phyloP scores from a whole-genome alignment of 1,284 basidiomycete species.

The Microstroma glucosiphilum region DNA sequence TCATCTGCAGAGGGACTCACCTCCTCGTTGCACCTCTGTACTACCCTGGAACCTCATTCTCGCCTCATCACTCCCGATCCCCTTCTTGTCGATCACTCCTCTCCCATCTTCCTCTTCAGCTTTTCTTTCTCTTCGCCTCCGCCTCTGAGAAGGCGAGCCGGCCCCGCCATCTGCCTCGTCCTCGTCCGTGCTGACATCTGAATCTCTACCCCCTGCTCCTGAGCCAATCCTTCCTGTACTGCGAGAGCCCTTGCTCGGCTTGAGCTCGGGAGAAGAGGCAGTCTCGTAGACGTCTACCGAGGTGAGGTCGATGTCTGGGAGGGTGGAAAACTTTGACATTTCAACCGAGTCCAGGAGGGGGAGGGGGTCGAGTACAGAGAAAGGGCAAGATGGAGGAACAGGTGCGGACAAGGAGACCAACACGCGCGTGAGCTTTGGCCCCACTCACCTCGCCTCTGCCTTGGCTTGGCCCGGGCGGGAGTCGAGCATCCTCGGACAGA shows the following conservation, averaged over 20 bases:
- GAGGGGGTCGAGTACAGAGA: too few species aligned
- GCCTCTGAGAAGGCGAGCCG: background rate
- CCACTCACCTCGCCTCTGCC: too few species aligned
- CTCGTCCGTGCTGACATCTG: conserved; percentile 4
- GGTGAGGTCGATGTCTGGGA: conserved; percentile 4
- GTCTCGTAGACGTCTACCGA: conserved; percentile 8
- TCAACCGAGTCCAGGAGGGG: too few species aligned
- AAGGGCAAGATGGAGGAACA: too few species aligned
- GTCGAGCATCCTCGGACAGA: too few species aligned
- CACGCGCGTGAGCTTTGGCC: too few species aligned
- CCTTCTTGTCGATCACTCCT: conserved; percentile 8
- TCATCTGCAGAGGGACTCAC: conserved; percentile 4
- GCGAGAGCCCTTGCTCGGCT: background rate
- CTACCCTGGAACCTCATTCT: conserved; percentile 8
- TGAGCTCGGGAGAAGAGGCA: conserved; percentile 3
- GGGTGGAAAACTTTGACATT: conserved; percentile 4
- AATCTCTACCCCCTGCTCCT: background rate
- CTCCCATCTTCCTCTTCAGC: background rate
- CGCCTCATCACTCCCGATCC: conserved; percentile 12
- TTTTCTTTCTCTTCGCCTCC: background rate
- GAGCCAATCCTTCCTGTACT: background rate
- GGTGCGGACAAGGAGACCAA: too few species aligned
- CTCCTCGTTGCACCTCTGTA: conserved; percentile 4
- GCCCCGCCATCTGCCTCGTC: background rate
- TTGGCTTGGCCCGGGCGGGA: too few species aligned